phyloP scores from a whole-genome alignment of 805 yeast genomes.

The Ogataea haglerorum region DNA sequence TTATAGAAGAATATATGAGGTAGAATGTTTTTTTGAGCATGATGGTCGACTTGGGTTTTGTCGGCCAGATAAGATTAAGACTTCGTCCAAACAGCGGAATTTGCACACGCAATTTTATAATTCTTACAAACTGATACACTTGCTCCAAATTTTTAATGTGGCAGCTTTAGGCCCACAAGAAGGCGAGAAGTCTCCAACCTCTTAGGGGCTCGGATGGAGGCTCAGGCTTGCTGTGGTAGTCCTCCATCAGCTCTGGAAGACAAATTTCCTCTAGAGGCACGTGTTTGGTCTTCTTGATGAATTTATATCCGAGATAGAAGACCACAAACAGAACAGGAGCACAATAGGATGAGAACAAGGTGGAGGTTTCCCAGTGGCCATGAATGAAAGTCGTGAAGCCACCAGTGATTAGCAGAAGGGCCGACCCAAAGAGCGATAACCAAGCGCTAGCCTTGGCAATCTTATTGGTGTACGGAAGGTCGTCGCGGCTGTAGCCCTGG shows the following conservation, averaged over 20 bases:
- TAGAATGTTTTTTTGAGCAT: neutral
- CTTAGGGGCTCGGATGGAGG: neutral
- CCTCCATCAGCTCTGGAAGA: neutral
- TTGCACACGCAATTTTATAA: no score
- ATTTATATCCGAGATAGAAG: slow-evolving; percentile 34
- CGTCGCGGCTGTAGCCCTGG: slow-evolving; percentile 35
- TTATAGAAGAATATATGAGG: slow-evolving; percentile 6
- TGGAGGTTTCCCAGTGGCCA: slow-evolving; percentile 29
- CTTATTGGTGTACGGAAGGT: slow-evolving; percentile 32
- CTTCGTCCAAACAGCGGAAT: no score
- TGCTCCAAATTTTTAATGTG: neutral
- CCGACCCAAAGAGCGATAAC: slow-evolving; percentile 30
- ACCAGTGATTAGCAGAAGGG: slow-evolving; percentile 33
- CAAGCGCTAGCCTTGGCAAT: slow-evolving; percentile 33
- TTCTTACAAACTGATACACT: no score
- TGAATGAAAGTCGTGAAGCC: slow-evolving; percentile 36
- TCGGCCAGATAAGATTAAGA: no score
- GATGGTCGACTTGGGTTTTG: no score
- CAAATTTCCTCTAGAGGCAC: neutral
- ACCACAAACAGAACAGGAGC: slow-evolving; percentile 28
- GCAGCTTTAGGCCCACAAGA: neutral
- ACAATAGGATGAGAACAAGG: slow-evolving; percentile 24
- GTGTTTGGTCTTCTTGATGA: slow-evolving; percentile 6
- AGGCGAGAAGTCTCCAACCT: neutral
- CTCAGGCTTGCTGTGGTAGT: slow-evolving; percentile 1